Evolutionary conservation across 1,284 basidiomycete species (phyloP).

Genomic region (Rhodotorula sp.): DNA sequence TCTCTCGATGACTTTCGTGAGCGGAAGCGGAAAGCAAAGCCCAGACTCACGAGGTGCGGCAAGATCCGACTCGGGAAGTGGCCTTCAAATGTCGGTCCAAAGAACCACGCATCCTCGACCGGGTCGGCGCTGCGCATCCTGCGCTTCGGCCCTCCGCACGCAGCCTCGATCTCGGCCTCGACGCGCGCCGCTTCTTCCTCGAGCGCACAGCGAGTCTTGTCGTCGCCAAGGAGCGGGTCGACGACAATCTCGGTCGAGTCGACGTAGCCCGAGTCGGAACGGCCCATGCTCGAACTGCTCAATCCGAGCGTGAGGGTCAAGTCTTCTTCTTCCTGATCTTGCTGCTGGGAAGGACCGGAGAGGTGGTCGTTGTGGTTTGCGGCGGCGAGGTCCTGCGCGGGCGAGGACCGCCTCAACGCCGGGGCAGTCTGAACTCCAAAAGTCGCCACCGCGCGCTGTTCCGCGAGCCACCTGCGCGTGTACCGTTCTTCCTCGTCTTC

Average conservation of each 20-base stretch:
- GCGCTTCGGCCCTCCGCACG: constrained; percentile 1
- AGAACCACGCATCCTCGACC: constrained; percentile 74
- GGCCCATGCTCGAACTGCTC: constrained; percentile 31
- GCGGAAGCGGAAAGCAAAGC: not conserved
- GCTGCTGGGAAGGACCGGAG: not conserved
- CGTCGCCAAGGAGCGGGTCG: not conserved
- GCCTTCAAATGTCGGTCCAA: constrained; percentile 86
- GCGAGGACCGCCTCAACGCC: not conserved
- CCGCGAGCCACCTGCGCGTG: constrained; percentile 23
- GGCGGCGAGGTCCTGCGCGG: not conserved
- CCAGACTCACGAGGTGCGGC: constrained; percentile 64
- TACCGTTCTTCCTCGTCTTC: constrained; percentile 32
- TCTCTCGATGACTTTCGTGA: not conserved
- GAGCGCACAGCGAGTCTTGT: constrained; percentile 3
- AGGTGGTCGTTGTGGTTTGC: too few species aligned
- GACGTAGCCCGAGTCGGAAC: constrained; percentile 38
- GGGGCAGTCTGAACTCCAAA: not conserved
- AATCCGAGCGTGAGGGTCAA: not conserved
- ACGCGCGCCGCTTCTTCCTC: constrained; percentile 8
- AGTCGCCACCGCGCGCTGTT: constrained; percentile 10
- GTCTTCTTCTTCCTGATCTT: not conserved
- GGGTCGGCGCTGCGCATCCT: constrained; percentile 29
- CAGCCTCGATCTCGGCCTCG: constrained; percentile 9
- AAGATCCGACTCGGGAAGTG: constrained; percentile 91
- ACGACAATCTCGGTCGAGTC: constrained; percentile 12